Evolutionary conservation across 495 filamentous ascomycete genomes (phyloP), one percentile per base, ranked within the genome.

Genomic region (Clavariopsis aquatica): DNA sequence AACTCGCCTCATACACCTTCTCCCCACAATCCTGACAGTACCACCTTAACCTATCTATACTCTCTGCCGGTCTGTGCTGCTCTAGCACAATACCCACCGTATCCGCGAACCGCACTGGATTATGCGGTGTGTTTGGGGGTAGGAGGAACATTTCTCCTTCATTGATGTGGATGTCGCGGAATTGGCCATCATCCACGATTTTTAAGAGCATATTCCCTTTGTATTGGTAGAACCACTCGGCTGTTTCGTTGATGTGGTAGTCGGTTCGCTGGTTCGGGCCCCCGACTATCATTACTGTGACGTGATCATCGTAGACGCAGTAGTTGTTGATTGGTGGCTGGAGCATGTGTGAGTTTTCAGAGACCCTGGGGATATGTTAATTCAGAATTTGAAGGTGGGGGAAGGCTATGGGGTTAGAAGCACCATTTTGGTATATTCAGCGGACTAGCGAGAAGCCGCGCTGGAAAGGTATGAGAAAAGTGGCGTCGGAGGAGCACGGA

Each of bases 151-250:
- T 89, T 41, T 95, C 93, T 57, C 93, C 93, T 77, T 98, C 93
- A 67, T 85, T 81, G 73, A 98, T 96, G 51, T 87, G 81, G 57
- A 98, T 87, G 75, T 98, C 94, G 58, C 84, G 81, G 77, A 96
- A 96, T 1, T 72, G 69, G 12, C 77, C 74, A 26, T 79, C 80
- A 10, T 88, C 85, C 31, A 98, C 92, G 1, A 94, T 90, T 71
- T 95, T 96, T 52, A 98, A 86, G 20, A 97, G 80, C 94, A 98
- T 96, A 26, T 84, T 84, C 52, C 94, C 94, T 60, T 85, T 84
- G 80, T 96, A 89, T 74, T 97, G 93, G 82, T 95, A 98, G 83
- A 98, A 98, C 85, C 92, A 98, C 72, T 98, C 94, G 7, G 94
- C 86, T 0, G 94, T 98, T 54, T 86, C 79, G 80, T 98, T 98